Base-by-base conservation (phyloP, 192 early-diverging fungal species). In the Linnemannia zychae region DNA sequence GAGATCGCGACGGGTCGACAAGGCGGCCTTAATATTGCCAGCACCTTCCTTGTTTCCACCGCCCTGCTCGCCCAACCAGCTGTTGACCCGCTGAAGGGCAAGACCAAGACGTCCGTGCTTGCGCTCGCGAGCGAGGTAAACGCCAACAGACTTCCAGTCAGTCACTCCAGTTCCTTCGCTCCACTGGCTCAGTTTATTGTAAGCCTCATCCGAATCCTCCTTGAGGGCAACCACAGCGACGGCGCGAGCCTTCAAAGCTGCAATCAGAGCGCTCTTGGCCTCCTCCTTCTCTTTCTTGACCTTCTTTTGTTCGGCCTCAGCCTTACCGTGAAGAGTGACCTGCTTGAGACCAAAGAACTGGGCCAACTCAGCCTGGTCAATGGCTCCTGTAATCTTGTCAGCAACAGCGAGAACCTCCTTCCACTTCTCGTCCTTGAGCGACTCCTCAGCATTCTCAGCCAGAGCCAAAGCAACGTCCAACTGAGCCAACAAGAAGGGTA, bases 51-150 rank as follows among this genome's bases (percentile, higher is more conserved):
- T 65, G 47, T 87, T 89, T 28, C 92, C 78, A 38, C 83, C 78
- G 38, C 89, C 88, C 31, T 87, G 87, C 40, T 95, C 94, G 37
- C 65, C 79, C 66, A 97, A 81, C 88, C 91, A 98, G 76, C 92
- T 93, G 80, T 94, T 90, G 46, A 95, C 79, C 0, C 90, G 91
- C 82, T 95, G 94, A 75, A 98, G 85, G 1, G 96, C 97, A 48
- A 86, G 84, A 11, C 93, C 97, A 57, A 89, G 75, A 34, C 92
- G 88, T 0, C 91, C 89, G 38, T 91, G 88, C 68, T 87, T 80
- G 33, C 91, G 80, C 72, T 91, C 92, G 71, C 91, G 68, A 31
- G 87, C 94, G 76, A 96, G 74, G 46, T 91, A 91, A 11, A 92
- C 81, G 9, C 92, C 69, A 15, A 95, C 71, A 47, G 93, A 78